Base-by-base conservation (phyloP, 2,329 filamentous ascomycete species). In the Penicillium expansum region DNA sequence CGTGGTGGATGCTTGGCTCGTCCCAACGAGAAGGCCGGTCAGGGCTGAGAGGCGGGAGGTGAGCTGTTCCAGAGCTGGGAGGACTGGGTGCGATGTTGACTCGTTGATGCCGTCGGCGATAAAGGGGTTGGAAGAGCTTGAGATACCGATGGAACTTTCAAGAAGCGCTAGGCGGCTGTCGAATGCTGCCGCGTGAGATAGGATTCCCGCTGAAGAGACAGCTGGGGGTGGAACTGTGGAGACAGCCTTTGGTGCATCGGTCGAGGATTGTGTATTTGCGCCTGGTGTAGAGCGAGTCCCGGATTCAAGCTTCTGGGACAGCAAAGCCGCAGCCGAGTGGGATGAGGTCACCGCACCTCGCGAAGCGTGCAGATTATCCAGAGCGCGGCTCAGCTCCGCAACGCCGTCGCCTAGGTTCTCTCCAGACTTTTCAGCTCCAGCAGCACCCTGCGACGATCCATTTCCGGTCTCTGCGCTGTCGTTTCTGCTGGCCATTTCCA, bases 171-270 rank as follows among this genome's bases (percentile, higher is more conserved):
- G 83, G 5, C 94, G 86, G 30, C 85, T 83, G 70, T 97, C 93
- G 67, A 99, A 97, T 61, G 94, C 89, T 24, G 92, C 90, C 7
- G 91, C 88, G 72, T 92, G 90, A 33, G 87, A 85, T 35, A 97
- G 80, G 27, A 90, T 48, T 75, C 82, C 43, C 79, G 87, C 32
- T 4, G 71, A 60, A 5, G 69, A 42, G 22, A 63, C 44, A 43
- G 48, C 47, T 38, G 59, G 45, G 2, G 51, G 37, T 1, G 58
- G 45, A 27, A 57, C 52, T 14, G 61, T 41, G 14, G 62, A 55
- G 51, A 60, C 55, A 35, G 60, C 47, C 7, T 57, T 54, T 14
- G 57, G 49, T 24, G 53, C 48, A 3, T 61, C 52, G 5, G 42
- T 14, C 5, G 56, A 33, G 9, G 56, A 18, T 20, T 57, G 58